These are phyloP conservation scores for Cladosporium sp. DNA, from an alignment of 2,329 filamentous ascomycete species.

Conservation along the genomic window DNA sequence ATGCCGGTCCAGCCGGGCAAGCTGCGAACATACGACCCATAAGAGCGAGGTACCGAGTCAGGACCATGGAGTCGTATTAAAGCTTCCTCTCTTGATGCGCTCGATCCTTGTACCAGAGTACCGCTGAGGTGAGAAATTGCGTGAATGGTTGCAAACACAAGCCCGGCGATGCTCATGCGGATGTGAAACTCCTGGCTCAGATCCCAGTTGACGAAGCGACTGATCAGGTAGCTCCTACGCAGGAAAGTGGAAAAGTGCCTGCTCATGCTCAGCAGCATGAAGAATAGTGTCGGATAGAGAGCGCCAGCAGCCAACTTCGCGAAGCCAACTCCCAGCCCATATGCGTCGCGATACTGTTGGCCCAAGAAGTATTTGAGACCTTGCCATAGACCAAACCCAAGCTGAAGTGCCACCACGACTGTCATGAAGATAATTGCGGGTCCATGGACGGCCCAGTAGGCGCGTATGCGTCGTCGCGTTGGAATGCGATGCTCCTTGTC, in stretches of 20 bases:
- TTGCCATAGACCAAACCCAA: slow-evolving; percentile 55
- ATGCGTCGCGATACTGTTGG: slow-evolving; percentile 43
- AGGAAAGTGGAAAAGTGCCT: slow-evolving; percentile 53
- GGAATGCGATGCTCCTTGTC: slow-evolving; percentile 35
- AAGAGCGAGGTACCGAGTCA: slow-evolving; percentile 42
- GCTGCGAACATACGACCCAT: slow-evolving; percentile 45
- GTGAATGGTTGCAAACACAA: slow-evolving; percentile 51
- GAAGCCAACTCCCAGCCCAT: slow-evolving; percentile 55
- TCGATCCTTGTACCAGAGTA: slow-evolving; percentile 49
- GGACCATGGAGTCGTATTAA: slow-evolving; percentile 45
- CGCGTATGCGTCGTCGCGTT: slow-evolving; percentile 43
- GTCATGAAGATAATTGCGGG: slow-evolving; percentile 49
- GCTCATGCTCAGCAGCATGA: slow-evolving; percentile 56
- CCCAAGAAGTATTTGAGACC: slow-evolving; percentile 48
- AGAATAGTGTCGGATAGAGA: slow-evolving; percentile 56
- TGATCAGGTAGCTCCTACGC: slow-evolving; percentile 49
- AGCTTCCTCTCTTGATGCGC: slow-evolving; percentile 39
- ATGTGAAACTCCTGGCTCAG: slow-evolving; percentile 54
- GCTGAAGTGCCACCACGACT: slow-evolving; percentile 45
- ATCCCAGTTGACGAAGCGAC: slow-evolving; percentile 56
- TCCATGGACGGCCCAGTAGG: slow-evolving; percentile 55
- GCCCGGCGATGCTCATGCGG: slow-evolving; percentile 48
- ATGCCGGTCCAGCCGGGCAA: slow-evolving; percentile 51
- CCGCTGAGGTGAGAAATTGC: slow-evolving; percentile 53
- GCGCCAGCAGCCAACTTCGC: slow-evolving; percentile 54